These are phyloP conservation scores for Carallia pectinifolia DNA, from an alignment of 345 rosid species.

Conservation along the genomic window DNA sequence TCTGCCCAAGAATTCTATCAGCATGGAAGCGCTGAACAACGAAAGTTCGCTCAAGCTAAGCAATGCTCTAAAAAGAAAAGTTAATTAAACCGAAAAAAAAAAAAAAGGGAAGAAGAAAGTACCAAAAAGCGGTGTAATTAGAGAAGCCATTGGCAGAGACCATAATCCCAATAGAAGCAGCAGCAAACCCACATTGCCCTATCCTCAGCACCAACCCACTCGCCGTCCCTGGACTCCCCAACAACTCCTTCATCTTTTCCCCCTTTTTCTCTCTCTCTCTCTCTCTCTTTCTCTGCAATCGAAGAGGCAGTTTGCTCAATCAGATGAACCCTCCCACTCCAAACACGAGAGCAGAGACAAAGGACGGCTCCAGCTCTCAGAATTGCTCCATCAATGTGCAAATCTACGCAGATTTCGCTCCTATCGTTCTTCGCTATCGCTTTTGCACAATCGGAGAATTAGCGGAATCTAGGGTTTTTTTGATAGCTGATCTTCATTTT, in stretches of 20 bases:
- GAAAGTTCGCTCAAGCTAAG: background rate
- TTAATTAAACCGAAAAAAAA: background rate
- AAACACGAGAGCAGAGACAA: background rate
- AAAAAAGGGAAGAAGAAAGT: background rate
- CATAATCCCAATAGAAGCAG: constrained; percentile 44
- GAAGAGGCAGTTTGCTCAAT: background rate
- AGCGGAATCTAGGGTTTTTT: no score
- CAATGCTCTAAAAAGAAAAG: background rate
- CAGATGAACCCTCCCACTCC: background rate
- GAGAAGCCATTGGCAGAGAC: constrained; percentile 37
- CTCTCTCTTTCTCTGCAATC: background rate
- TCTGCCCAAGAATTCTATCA: no score
- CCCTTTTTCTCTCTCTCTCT: background rate
- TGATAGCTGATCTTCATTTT: no score
- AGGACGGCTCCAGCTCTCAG: background rate
- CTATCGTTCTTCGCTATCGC: no score
- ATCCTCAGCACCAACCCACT: constrained; percentile 41
- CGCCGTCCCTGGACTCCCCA: constrained; percentile 45
- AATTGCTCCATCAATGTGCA: background rate
- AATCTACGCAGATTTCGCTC: background rate
- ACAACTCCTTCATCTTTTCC: constrained; percentile 34
- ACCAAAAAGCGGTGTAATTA: constrained; percentile 47
- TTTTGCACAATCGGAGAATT: background rate
- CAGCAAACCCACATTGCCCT: constrained; percentile 41
- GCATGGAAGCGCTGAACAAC: background rate